Percentiles rank a stretch among this genome's conserved stretches.
Evolutionary conservation across 2,329 filamentous ascomycete genomes (phyloP).

Genomic region (Aspergillus sp.): DNA sequence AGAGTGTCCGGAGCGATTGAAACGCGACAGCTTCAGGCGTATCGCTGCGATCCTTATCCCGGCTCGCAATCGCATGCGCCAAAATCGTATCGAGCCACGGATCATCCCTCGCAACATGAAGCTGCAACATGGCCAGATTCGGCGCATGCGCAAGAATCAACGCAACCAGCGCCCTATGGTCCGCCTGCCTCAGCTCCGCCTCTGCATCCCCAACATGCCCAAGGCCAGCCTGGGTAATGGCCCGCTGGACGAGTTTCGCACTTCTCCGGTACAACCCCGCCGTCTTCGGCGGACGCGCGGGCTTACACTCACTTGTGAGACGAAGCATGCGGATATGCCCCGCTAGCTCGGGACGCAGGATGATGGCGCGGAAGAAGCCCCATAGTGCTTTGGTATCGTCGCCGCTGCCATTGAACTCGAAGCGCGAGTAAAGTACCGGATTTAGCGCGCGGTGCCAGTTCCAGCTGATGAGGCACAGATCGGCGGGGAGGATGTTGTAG

Average conservation of each 20-base stretch:
- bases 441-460: neutral
- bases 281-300: neutral
- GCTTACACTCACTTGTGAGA: neutral
- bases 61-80: neutral
- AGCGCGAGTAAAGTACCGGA: neutral
- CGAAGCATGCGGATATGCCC: neutral
- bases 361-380: neutral
- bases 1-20: conserved; percentile 1
- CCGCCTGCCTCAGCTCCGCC: neutral
- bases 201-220: neutral
- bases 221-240: neutral
- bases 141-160: neutral
- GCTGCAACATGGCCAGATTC: neutral
- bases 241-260: neutral
- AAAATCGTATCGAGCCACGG: neutral
- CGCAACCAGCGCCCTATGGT: neutral
- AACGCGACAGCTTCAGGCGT: neutral
- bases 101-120: neutral
- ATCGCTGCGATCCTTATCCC: neutral
- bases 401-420: neutral
- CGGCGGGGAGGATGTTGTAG: neutral
- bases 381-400: neutral
- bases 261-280: neutral
- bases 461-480: neutral
- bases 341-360: neutral